phyloP scores from a whole-genome alignment of 1,139 yeast genomes.

The Suhomyces yuchorum region DNA sequence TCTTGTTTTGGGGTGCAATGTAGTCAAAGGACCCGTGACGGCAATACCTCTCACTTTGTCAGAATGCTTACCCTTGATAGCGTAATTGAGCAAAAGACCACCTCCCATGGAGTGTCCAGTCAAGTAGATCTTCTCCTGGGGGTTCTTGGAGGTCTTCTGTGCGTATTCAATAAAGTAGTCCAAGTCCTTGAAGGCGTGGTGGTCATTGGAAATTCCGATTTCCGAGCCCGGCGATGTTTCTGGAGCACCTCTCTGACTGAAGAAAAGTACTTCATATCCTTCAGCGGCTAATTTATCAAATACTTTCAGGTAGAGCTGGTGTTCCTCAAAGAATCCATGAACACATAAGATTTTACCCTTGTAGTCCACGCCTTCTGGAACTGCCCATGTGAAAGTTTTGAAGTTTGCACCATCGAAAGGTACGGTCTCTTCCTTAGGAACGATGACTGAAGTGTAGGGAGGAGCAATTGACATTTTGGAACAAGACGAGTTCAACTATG shows the following conservation, averaged over 20 bases:
- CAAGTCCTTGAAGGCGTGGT: conserved; percentile 64
- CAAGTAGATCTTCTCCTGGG: conserved; percentile 52
- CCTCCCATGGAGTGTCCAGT: conserved; percentile 98
- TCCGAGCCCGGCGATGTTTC: conserved; percentile 61
- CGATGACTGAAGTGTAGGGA: conserved; percentile 41
- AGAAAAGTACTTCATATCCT: conserved; percentile 77
- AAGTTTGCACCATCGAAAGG: conserved; percentile 42
- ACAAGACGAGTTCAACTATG: not conserved
- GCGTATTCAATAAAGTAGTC: conserved; percentile 57
- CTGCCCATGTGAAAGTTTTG: conserved; percentile 44
- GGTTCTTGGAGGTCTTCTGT: conserved; percentile 26
- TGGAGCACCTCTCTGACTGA: conserved; percentile 91
- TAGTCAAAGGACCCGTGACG: conserved; percentile 69
- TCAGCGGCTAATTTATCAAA: conserved; percentile 57
- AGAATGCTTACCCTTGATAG: conserved; percentile 61
- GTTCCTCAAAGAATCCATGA: conserved; percentile 82
- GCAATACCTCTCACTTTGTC: conserved; percentile 57
- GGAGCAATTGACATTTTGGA: conserved; percentile 14
- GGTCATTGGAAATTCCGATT: conserved; percentile 69
- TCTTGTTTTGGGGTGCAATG: conserved; percentile 56
- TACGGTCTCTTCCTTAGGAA: conserved; percentile 32
- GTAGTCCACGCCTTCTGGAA: conserved; percentile 35
- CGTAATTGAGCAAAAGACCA: conserved; percentile 75
- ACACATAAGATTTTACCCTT: conserved; percentile 64
- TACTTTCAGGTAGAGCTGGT: conserved; percentile 53